Evolutionary conservation across 1,284 basidiomycete genomes (phyloP), one percentile per base, ranked within the genome.

Genomic region (Rhodotorula sp.): DNA sequence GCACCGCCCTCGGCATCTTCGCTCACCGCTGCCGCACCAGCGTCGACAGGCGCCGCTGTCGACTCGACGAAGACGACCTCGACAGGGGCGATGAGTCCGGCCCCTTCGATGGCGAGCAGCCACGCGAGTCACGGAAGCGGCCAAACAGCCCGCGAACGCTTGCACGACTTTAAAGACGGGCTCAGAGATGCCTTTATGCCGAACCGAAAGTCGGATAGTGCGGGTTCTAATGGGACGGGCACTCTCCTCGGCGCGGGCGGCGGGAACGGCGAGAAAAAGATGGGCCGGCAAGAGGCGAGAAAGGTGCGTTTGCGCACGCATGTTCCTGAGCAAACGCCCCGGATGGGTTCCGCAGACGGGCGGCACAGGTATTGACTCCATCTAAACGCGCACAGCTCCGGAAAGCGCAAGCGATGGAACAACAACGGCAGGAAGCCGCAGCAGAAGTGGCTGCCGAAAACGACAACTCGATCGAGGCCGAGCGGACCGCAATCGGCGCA

Each of bases 381-480:
- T 22, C 14, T 14, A 0, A 3, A 6, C 37, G 5, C 37, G 5
- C 8, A 12, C 58, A 73, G 72, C 67, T 74, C n/a, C 68, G 73
- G 48, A 75, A 75, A 53, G 69, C 66, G 62, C 69, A 62, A 20
- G 51, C 46, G 6, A 64, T 64, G 58, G 75, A 69, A 63, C 61
- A 69, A 57, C 72, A 69, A 57, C 68, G 65, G 37, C 66, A 59
- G 37, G 64, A 75, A 26, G 75, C 75, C 17, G 69, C 70, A 37
- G 69, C 70, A 17, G 73, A 74, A 53, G 70, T 71, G 5, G 53
- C 56, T 18, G 70, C 67, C 2, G 73, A 64, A 51, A 73, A 76
- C 63, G 74, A 75, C 60, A 61, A 67, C 8, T 72, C 75, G 3
- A 72, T 75, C 61, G 71, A 75, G 49, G 26, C 65, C 17, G 77